Base-by-base conservation (phyloP, 2,329 filamentous ascomycete species). In the Cercospora brassicicola region DNA sequence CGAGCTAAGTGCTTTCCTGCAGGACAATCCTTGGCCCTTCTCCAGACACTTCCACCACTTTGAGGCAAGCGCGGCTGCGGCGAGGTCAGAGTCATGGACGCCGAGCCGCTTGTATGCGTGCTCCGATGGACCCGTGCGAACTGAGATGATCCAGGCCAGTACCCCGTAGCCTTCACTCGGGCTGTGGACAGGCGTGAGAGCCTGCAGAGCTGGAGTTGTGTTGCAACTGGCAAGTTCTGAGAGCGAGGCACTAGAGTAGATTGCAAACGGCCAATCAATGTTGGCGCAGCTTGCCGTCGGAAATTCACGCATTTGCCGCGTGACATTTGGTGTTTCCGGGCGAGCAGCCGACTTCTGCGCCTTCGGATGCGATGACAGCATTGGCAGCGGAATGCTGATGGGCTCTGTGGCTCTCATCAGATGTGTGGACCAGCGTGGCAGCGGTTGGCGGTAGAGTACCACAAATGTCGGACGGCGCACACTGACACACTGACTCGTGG, bases 1-100 rank as follows among this genome's bases (percentile, higher is more conserved):
- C 42, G 66, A 55, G 65, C 65, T 62, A 33, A 23, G 4, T 33
- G 59, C 59, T 39, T 62, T 33, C 59, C 59, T 62, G 59, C 59
- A 62, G 36, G 18, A 42, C 20, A 48, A 45, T 28, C 23, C 59
- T 48, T 62, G 59, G 18, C 59, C 23, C 23, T 48, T 26, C 59
- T 28, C 59, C 59, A 62, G 59, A 62, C 23, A 13, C 42, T 62
- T 30, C 23, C 36, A 18, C 59, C 23, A 51, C 11, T 10, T 33
- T 20, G 20, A 62, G 59, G 36, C 39, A 62, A 62, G 59, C 59
- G 59, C 53, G 53, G 53, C 53, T 51, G 36, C 28, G 59, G 45
- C 64, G 51, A 42, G 64, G 39, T 62, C 48, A 56, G 59, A 61
- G 64, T 62, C 57, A 66, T 53, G 59, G 64, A 42, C 39, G 59